Base-by-base conservation (phyloP, 306 rosid species). In the Cicer bijugum region DNA sequence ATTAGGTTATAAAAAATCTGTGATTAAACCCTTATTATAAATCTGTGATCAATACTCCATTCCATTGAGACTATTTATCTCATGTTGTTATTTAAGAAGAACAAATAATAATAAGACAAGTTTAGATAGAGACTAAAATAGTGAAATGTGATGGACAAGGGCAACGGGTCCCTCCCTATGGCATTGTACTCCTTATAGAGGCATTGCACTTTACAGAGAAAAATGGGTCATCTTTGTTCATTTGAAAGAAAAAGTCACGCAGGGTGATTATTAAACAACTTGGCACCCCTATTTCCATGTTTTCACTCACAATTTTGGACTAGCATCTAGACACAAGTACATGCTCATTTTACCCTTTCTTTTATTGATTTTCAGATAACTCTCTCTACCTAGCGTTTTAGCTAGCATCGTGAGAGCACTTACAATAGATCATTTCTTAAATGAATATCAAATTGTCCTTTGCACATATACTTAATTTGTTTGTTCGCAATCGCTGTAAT, bases 101-200 rank as follows among this genome's bases (percentile, higher is more conserved):
- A 56, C 5, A 14, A 38, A 15, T 6, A 45, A 15, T 6, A 45
- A 15, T 7, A 61, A 11, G 47, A 63, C 14, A 63, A 39, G 35
- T 19, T 63, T 16, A 47, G 39, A 33, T 9, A 9, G 39, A n/a
- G 67, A 28, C 58, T 16, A 28, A 73, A 73, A 58, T 9, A 14
- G 59, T 59, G 77, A 59, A 59, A 44, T n/a, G 56, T 19, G 1
- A 39, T 19, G 57, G 39, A 1, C 11, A 46, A 56, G 10, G 35
- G 28, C 11, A 6, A 59, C 2, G 79, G 80, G 82, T 12, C 74
- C 77, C 16, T 12, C 74, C 77, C 16, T 40, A 47, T 14, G 75
- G 51, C 47, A 19, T 23, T 37, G 52, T 20, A 47, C 33, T 6
- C 4, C 51, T 17, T 56, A 2, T n/a, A n/a, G 38, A 17, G 38